Conservation (phyloP, 805 yeast species). For the Saccharomycopsis guyanensis region DNA sequence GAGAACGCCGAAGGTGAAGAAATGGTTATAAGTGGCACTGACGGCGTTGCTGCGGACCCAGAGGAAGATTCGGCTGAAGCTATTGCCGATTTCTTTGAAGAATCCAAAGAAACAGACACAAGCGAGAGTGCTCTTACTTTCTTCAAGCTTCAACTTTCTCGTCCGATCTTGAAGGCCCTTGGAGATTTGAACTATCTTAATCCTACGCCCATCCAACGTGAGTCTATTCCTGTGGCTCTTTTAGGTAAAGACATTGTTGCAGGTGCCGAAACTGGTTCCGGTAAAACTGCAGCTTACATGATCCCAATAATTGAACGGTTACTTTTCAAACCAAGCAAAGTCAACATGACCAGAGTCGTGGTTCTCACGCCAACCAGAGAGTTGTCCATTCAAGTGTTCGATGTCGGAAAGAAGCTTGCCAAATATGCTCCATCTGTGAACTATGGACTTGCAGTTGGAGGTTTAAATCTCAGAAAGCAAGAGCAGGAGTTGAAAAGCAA, state of each 20-base stretch:
- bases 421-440: conserved; percentile 66
- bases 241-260: conserved; percentile 96
- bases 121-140: conserved; percentile 48
- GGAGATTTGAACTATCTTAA: conserved; percentile 72
- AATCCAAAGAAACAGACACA: conserved; percentile 43
- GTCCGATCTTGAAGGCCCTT: conserved; percentile 84
- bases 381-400: conserved; percentile 90
- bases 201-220: conserved; percentile 92
- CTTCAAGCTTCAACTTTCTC: conserved; percentile 70
- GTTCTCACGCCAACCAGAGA: conserved; percentile 96
- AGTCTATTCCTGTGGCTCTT: conserved; percentile 88
- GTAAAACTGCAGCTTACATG: conserved; percentile 98
- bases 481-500: conserved; percentile 87
- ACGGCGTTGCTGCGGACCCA: conserved; percentile 32
- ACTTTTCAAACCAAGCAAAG: conserved; percentile 76
- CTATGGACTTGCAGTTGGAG: conserved; percentile 98
- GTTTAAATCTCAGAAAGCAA: conserved; percentile 88
- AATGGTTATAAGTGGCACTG: conserved; percentile 31
- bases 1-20: conserved; percentile 24
- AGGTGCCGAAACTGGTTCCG: conserved; percentile 99
- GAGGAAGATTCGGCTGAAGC: conserved; percentile 71
- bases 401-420: conserved; percentile 82
- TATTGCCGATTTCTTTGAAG: conserved; percentile 71
- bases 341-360: conserved; percentile 84
- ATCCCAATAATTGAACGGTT: conserved; percentile 92